Evolutionary conservation across 73 alveolate genomes (phyloP).

Genomic region (Paramecium octaurelia): DNA sequence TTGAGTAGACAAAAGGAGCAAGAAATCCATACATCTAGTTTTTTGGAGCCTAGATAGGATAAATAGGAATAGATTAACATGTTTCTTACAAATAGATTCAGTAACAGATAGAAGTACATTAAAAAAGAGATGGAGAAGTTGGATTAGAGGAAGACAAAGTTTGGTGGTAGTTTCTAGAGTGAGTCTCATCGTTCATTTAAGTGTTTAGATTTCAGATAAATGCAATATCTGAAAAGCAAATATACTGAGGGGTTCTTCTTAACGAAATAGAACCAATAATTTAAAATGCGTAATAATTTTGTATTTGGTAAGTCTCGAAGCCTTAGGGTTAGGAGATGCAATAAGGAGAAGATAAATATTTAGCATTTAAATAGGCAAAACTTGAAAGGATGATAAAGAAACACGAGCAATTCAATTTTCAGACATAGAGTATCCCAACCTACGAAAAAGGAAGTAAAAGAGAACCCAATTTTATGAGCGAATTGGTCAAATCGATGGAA

Average conservation of each 20-base stretch:
- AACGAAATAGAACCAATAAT: not conserved
- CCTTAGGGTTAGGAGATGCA: not conserved
- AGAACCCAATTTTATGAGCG: not conserved
- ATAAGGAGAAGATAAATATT: not conserved
- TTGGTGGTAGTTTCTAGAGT: not conserved
- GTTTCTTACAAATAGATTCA: not conserved
- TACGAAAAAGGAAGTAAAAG: not conserved
- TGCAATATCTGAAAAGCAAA: not conserved
- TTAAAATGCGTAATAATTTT: not conserved
- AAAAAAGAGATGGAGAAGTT: not conserved
- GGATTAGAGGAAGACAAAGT: not conserved
- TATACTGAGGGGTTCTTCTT: not conserved
- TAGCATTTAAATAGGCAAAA: not conserved
- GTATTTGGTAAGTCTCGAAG: not conserved
- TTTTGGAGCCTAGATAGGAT: not conserved
- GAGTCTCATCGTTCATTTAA: not conserved
- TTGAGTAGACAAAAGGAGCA: not conserved
- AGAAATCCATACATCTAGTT: not conserved
- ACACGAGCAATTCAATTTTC: not conserved
- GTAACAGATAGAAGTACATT: not conserved
- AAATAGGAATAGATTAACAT: not conserved
- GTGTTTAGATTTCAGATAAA: not conserved
- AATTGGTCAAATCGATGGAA: not conserved
- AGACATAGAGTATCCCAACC: constrained; percentile 5
- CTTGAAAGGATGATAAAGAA: constrained; percentile 30